Evolutionary conservation across 495 filamentous ascomycete genomes (phyloP), one percentile per base, ranked within the genome.

Genomic region (Tetracladium setigerum): DNA sequence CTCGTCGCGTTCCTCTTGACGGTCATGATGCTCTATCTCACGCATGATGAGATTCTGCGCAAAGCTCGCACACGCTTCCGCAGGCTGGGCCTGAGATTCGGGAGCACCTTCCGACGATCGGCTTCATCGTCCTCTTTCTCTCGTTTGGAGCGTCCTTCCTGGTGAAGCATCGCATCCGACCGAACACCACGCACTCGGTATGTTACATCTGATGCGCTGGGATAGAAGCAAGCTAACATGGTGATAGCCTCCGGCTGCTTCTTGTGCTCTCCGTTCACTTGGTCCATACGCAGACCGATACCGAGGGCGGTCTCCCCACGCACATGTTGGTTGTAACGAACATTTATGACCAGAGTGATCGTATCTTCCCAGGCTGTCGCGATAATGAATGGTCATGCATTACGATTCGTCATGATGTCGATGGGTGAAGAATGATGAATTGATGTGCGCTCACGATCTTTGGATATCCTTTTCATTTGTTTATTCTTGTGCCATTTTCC

Each of bases 71-170:
- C 14, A 8, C 31, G 36, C 6, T 19, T 22, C 30, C 41, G 11
- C 17, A 38, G 5, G 32, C 34, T n/a, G 15, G n/a, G 7, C 8
- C 43, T 4, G 19, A 18, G 2, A 16, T 55, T 32, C 31, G 31
- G 7, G 14, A 38, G 12, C 34, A 54, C 30, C 47, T 52, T 1
- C 44, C 46, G 24, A 31, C 17, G 2, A 33, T 52, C 18, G 50
- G 50, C 5, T 50, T 57, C 18, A 9, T 51, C 5, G 38, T 18
- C 10, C 44, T 50, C 35, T 14, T 54, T 12, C 34, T 44, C 13
- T 50, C 46, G 11, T 51, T 57, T 22, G 30, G 30, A 1, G 32
- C 45, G 37, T 37, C 12, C 30, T 22, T 47, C 15, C 38, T 36
- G 27, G 22, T 51, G 17, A 50, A 50, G 38, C 38, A 40, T 18